phyloP scores from a whole-genome alignment of 768 basidiomycete genomes.

The Lentinus tigrinus region DNA sequence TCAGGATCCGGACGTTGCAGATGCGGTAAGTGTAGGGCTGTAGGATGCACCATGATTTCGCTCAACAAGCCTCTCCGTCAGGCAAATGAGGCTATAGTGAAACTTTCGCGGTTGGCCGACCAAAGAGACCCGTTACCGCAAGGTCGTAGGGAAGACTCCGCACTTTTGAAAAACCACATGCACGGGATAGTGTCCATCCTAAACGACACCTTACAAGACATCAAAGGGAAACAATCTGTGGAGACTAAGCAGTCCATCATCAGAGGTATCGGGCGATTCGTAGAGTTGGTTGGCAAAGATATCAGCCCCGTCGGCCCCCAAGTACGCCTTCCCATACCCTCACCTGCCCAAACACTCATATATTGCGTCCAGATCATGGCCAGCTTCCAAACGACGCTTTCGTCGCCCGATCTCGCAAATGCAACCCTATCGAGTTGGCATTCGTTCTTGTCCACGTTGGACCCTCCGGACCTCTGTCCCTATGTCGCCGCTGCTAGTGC shows the following conservation, averaged over 20 bases:
- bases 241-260: conserved; percentile 74
- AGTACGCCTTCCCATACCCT: conserved; percentile 41
- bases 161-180: conserved; percentile 72
- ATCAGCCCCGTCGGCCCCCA: conserved; percentile 84
- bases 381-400: conserved; percentile 87
- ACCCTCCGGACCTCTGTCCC: conserved; percentile 70
- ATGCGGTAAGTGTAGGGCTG: conserved; percentile 39
- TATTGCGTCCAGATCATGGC: conserved; percentile 78
- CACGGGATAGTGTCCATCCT: conserved; percentile 83
- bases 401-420: conserved; percentile 69
- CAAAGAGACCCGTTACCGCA: conserved; percentile 6
- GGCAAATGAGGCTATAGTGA: conserved; percentile 45
- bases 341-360: neutral
- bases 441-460: conserved; percentile 68
- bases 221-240: conserved; percentile 71
- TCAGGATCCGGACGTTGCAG: conserved; percentile 45
- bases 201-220: conserved; percentile 84
- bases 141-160: conserved; percentile 34
- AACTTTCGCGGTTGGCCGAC: conserved; percentile 37
- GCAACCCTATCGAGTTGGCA: conserved; percentile 81
- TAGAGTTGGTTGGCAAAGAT: conserved; percentile 64
- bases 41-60: conserved; percentile 12
- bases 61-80: conserved; percentile 35
- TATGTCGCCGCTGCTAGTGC: conserved; percentile 88
- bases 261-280: conserved; percentile 72